Percentiles rank a stretch among this genome's conserved stretches.
phyloP scores from a whole-genome alignment of 768 basidiomycete genomes.

The Heimioporus sp. region DNA sequence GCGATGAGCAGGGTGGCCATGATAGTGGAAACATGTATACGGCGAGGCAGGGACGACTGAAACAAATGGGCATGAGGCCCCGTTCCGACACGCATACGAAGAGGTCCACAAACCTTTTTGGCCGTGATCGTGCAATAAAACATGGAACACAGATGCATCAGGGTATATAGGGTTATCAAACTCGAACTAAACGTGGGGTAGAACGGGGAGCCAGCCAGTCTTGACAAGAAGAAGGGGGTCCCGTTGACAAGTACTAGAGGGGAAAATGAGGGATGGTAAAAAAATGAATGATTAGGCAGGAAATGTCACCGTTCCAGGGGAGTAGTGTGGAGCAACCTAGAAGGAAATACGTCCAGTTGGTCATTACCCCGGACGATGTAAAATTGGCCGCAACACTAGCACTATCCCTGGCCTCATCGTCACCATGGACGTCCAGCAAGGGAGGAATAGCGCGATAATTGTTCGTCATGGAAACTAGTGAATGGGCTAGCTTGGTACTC shows the following conservation, averaged over 20 bases:
- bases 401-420: too few relatives aligned
- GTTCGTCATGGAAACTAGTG: too few relatives aligned
- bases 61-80: background rate
- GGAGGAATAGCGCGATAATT: too few relatives aligned
- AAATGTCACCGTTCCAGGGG: constrained; percentile 80
- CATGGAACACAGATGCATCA: constrained; percentile 64
- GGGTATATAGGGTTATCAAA: constrained; percentile 57
- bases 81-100: background rate
- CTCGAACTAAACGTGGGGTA: constrained; percentile 60
- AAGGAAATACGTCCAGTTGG: constrained; percentile 59
- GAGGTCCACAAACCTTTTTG: constrained; percentile 50
- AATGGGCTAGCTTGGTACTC: too few relatives aligned
- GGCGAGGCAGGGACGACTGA: constrained; percentile 59
- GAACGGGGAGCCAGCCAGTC: constrained; percentile 58
- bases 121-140: constrained; percentile 69
- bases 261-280: background rate
- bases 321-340: constrained; percentile 78
- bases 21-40: constrained; percentile 49
- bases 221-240: constrained; percentile 71
- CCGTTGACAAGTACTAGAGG: constrained; percentile 75
- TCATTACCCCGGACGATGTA: too few relatives aligned
- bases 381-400: too few relatives aligned
- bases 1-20: constrained; percentile 53
- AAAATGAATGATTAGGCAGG: background rate
- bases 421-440: too few relatives aligned